Percentiles rank a stretch among this genome's conserved stretches.
Conservation (phyloP, 805 yeast species). For the Metschnikowia borealis region DNA sequence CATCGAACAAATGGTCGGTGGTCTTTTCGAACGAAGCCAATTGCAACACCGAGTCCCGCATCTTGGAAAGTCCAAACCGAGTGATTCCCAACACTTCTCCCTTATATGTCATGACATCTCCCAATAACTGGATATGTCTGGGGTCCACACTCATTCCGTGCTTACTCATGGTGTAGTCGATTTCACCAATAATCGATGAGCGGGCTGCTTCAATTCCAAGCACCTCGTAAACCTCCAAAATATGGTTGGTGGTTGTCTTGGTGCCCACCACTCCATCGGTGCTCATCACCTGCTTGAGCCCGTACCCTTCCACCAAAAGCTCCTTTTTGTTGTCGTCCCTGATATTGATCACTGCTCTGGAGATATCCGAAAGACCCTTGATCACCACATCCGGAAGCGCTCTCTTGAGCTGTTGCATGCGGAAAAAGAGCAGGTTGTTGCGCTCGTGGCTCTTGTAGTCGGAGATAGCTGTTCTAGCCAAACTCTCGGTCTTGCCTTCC, state of each 20-base stretch:
- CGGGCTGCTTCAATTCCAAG: constrained; percentile 98
- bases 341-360: constrained; percentile 95
- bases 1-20: constrained; percentile 96
- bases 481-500: constrained; percentile 34
- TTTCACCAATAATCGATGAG: constrained; percentile 85
- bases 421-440: constrained; percentile 62
- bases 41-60: constrained; percentile 97
- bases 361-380: constrained; percentile 85
- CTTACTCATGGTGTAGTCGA: constrained; percentile 95
- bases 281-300: constrained; percentile 91
- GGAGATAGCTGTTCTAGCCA: constrained; percentile 29
- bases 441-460: constrained; percentile 38
- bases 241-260: constrained; percentile 86
- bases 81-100: constrained; percentile 98
- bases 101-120: constrained; percentile 98
- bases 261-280: constrained; percentile 95
- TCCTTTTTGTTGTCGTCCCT: constrained; percentile 83
- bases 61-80: constrained; percentile 94
- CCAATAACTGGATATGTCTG: constrained; percentile 94
- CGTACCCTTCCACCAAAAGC: constrained; percentile 95
- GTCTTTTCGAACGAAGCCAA: constrained; percentile 97
- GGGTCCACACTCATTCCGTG: constrained; percentile 99
- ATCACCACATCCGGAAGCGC: constrained; percentile 83
- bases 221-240: constrained; percentile 82
- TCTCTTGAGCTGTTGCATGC: constrained; percentile 86